Evolutionary conservation across 2,329 filamentous ascomycete genomes (phyloP), one percentile per base, ranked within the genome.

Genomic region (Sarocladiaceae sp.): DNA sequence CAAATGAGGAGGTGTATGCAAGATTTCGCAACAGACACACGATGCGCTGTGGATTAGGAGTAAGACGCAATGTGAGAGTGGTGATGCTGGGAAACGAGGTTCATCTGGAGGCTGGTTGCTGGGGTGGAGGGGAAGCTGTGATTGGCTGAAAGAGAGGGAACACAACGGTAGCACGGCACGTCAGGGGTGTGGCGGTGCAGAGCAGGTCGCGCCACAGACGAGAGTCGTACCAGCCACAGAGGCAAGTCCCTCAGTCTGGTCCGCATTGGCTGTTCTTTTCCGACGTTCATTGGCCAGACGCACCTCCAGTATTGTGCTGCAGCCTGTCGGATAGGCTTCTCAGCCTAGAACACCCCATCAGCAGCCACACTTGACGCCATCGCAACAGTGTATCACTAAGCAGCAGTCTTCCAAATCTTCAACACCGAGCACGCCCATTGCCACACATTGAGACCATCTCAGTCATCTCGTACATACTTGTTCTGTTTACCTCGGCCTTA

Each of bases 51-150:
- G 9, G 18, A 23, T 19, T 7, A 19, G 6, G 34, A 24, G 18
- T 9, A 21, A 11, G 34, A 21, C 34, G 34, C 26, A 39, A 21
- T 21, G 20, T n/a, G n/a, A n/a, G 26, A 24, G 34, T 24, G 34
- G 20, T 39, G 19, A 21, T n/a, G 16, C 19, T 10, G 12, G 34
- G 34, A 24, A 39, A 39, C 34, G 34, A 39, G 34, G 34, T 39
- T 39, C 34, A 39, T 24, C 34, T 39, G 34, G 39, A 42, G 39
- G 39, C 39, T 42, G 39, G 39, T 29, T 16, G 39, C 39, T 42
- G 39, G 39, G 39, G 39, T 24, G 21, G 39, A 18, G 13, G 24
- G 16, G 11, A 11, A n/a, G 24, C 39, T 42, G 19, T 42, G 39
- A 42, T 42, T 42, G 39, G 39, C 39, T 24, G 21, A 7, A 42